Percentiles rank a stretch among this genome's conserved stretches.
These are phyloP conservation scores for Pleurotus sapidus DNA, from an alignment of 768 basidiomycete genomes.

Conservation along the genomic window DNA sequence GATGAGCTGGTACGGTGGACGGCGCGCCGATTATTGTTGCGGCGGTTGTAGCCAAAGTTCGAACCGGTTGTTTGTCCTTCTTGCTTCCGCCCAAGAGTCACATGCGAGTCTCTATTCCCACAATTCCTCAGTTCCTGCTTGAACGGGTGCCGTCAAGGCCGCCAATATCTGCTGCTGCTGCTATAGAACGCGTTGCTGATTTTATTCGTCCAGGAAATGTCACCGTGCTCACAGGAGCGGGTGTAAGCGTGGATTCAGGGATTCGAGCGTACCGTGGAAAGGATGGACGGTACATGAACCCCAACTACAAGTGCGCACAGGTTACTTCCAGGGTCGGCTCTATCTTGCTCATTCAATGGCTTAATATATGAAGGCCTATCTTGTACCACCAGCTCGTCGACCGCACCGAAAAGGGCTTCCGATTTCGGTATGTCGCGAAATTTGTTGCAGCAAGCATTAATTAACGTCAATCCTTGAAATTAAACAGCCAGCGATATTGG, in stretches of 20 bases:
- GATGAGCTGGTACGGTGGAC: not conserved
- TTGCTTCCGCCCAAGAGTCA: conserved; percentile 6
- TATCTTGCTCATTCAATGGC: not conserved
- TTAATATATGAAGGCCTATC: conserved; percentile 45
- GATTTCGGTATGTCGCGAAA: conserved; percentile 59
- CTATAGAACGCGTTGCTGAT: conserved; percentile 54
- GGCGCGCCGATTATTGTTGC: not conserved
- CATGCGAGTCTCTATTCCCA: conserved; percentile 77
- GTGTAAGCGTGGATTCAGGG: conserved; percentile 93
- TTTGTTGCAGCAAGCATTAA: no score
- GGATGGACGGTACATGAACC: conserved; percentile 87
- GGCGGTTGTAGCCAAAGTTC: conserved; percentile 4
- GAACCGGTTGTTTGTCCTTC: not conserved
- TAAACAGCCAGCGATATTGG: conserved; percentile 81
- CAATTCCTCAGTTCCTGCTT: conserved; percentile 61
- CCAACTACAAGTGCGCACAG: conserved; percentile 73
- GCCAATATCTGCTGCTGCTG: conserved; percentile 41
- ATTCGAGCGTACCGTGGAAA: conserved; percentile 90
- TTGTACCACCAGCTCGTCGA: conserved; percentile 84
- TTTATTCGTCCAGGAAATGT: conserved; percentile 75
- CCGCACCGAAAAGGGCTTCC: conserved; percentile 59
- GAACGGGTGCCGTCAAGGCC: not conserved
- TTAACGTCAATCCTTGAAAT: not conserved
- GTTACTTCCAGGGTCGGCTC: conserved; percentile 2
- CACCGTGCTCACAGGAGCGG: conserved; percentile 82